A percentile compares a stretch with the other conserved stretches of the same genome.
Evolutionary conservation across 495 filamentous ascomycete genomes (phyloP).

Genomic region (Stereocaulon alpinum): DNA sequence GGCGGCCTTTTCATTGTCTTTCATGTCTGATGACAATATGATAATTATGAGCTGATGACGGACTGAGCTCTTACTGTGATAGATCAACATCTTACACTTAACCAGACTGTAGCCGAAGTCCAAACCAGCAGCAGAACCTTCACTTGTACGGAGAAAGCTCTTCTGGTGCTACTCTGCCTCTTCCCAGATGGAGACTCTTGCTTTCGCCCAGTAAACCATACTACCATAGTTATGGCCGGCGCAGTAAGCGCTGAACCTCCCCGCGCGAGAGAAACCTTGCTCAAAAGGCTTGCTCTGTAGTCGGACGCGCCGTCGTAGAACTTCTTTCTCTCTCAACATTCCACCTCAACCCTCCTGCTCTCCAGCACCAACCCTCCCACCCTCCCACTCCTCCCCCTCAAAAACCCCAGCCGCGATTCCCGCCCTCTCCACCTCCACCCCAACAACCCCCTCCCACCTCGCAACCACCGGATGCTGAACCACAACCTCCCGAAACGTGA

Average conservation of each 20-base stretch:
- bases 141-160: neutral
- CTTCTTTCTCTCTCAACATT: neutral
- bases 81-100: neutral
- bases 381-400: slow-evolving; percentile 19
- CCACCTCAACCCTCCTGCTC: neutral
- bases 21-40: neutral
- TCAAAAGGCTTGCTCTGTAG: no score
- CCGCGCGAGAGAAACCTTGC: no score
- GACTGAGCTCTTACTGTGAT: neutral
- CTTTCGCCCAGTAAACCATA: no score
- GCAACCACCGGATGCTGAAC: slow-evolving; percentile 33
- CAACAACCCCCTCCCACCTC: slow-evolving; percentile 41
- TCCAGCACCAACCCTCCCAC: slow-evolving; percentile 9
- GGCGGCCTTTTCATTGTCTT: neutral
- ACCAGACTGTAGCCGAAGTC: neutral
- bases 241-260: no score
- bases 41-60: neutral
- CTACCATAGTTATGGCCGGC: no score
- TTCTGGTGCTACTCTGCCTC: neutral
- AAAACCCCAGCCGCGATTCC: slow-evolving; percentile 25
- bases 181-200: neutral
- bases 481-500: slow-evolving; percentile 21
- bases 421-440: slow-evolving; percentile 36
- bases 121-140: neutral
- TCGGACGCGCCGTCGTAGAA: neutral